Evolutionary conservation across 768 basidiomycete species (phyloP).

Genomic region (Amanita jacksonii): DNA sequence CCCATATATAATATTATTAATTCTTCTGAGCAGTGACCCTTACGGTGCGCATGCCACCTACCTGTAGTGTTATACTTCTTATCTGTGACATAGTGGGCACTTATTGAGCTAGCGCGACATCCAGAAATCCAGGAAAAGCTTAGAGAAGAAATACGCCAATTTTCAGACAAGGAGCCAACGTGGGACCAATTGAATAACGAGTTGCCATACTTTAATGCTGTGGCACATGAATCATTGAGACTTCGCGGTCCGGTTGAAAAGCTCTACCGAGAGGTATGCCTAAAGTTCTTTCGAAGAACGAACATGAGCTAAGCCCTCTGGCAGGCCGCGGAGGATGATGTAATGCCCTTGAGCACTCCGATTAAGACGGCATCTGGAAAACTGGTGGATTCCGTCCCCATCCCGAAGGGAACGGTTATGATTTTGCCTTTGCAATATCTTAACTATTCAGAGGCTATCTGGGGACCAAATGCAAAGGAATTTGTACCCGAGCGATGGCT

Average conservation of each 20-base stretch:
- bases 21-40: too few relatives aligned
- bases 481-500: constrained; percentile 39
- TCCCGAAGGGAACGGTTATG: constrained; percentile 24
- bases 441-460: constrained; percentile 29
- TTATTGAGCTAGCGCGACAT: constrained; percentile 23
- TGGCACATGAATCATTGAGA: constrained; percentile 23
- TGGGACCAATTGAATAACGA: constrained; percentile 9
- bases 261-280: constrained; percentile 8
- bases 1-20: too few relatives aligned
- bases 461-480: constrained; percentile 33
- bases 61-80: too few relatives aligned
- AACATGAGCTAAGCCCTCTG: constrained; percentile 11
- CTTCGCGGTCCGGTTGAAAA: constrained; percentile 21
- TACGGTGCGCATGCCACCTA: too few relatives aligned
- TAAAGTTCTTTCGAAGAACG: too few relatives aligned
- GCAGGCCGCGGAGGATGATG: too few relatives aligned
- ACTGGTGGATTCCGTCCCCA: constrained; percentile 15
- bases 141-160: constrained; percentile 18
- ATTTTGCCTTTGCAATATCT: constrained; percentile 28
- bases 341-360: constrained; percentile 22
- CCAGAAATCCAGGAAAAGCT: constrained; percentile 20
- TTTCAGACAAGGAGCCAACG: constrained; percentile 2
- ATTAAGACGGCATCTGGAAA: constrained; percentile 15
- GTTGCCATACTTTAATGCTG: too few relatives aligned
- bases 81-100: too few relatives aligned